Evolutionary conservation across 345 rosid species (phyloP), one percentile per base, ranked within the genome.

Genomic region (Aurinia saxatilis): DNA sequence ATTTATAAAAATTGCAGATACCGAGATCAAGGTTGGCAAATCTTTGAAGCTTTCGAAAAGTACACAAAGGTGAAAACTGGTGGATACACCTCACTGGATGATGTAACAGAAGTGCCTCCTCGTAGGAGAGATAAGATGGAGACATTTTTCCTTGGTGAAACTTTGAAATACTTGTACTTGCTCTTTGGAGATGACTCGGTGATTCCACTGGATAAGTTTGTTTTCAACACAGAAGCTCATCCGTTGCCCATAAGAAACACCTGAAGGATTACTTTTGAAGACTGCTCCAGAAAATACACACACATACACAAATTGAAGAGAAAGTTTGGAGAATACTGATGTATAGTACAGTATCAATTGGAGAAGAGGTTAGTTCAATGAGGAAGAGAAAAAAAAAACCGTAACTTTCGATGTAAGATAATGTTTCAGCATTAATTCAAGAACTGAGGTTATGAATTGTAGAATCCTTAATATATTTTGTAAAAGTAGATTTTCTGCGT

Each of bases 11-110:
- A 12, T 39, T 82, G 80, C 81, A 85, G 96, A 70, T 87, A 86
- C 70, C 74, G 87, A 59, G 95, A 91, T 63, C 91, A 92, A 95
- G 96, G 96, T 66, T 91, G 96, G 96, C 96, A 83, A 73, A 91
- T 91, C 33, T 91, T 91, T 56, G 87, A 84, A 80, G 90, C 98
- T 41, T 91, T 91, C 79, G 98, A 91, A 71, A 84, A 78, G 59
- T 66, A 81, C 72, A 84, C 98, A 9, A 88, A 83, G 81, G 86
- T 91, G 37, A 78, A 75, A 48, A 75, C 91, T 10, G 98, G 92
- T 36, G 98, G 98, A 50, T 91, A 92, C 72, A 82, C 79, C 52
- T 90, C 95, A 66, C 63, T 87, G 38, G 87, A 89, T 18, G 95
- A 85, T 70, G 99, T 93, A 53, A 93, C 95, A 10, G 70, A 30